These are phyloP conservation scores for Alectoria sarmentosa DNA, from an alignment of 495 filamentous ascomycete genomes.

Conservation along the genomic window DNA sequence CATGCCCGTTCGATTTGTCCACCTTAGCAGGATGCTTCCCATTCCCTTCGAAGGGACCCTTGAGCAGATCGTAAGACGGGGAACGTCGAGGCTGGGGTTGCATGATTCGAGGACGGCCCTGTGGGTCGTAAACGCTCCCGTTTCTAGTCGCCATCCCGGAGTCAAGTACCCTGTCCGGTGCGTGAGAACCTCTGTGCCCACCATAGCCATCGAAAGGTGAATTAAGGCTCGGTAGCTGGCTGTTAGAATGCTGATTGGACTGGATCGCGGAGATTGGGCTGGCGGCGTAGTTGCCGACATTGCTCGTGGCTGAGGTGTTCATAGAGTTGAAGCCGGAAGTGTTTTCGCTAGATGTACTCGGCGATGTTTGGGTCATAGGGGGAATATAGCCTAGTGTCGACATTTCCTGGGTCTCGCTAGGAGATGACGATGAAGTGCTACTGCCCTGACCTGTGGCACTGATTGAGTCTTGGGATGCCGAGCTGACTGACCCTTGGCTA, in stretches of 20 bases:
- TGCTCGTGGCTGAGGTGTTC: not conserved
- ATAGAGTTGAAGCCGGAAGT: not conserved
- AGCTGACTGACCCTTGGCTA: conserved; percentile 15
- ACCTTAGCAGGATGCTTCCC: conserved; percentile 6
- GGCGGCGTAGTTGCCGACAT: not conserved
- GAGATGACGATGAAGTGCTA: conserved; percentile 14
- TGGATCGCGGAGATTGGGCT: not conserved
- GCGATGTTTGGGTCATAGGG: conserved; percentile 2
- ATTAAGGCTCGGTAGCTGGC: conserved; percentile 20
- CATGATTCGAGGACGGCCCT: conserved; percentile 9
- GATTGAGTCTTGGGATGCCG: conserved; percentile 5
- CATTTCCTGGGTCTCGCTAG: conserved; percentile 5
- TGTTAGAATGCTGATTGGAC: not conserved
- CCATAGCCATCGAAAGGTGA: conserved; percentile 26
- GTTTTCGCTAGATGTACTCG: not conserved
- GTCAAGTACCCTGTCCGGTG: conserved; percentile 26
- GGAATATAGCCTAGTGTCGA: not conserved
- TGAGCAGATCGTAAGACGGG: conserved; percentile 10
- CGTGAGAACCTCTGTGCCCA: not conserved
- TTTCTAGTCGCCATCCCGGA: not conserved
- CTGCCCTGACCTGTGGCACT: conserved; percentile 5
- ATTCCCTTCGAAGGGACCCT: conserved; percentile 3
- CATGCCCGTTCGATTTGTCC: conserved; percentile 3
- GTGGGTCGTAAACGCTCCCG: not conserved
- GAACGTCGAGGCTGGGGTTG: conserved; percentile 15